phyloP scores from a whole-genome alignment of 139 green algal genomes.

The Edaphochlamys debaryana region DNA sequence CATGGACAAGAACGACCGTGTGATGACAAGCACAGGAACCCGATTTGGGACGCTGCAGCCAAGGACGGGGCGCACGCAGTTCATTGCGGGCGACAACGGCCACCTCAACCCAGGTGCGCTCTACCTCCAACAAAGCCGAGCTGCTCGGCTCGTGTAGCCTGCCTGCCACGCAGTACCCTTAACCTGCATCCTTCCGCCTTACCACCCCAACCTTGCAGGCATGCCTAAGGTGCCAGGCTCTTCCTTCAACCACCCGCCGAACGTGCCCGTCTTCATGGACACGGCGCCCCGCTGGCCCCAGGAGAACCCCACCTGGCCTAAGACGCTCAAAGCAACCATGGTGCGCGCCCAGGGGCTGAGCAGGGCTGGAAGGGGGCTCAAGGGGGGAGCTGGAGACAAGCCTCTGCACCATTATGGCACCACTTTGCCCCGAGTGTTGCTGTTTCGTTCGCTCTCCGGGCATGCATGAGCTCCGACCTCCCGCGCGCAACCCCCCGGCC shows the following conservation, averaged over 20 bases:
- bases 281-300: slow-evolving; percentile 46
- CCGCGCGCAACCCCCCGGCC: no score
- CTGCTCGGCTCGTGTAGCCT: not conserved
- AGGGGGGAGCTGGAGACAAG: no score
- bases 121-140: not conserved
- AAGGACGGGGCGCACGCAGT: slow-evolving; percentile 38
- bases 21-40: slow-evolving; percentile 16
- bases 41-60: slow-evolving; percentile 48
- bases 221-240: no score
- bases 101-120: slow-evolving; percentile 45
- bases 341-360: no score
- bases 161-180: no score
- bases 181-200: no score
- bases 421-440: no score
- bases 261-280: slow-evolving; percentile 16
- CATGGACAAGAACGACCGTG: slow-evolving; percentile 6
- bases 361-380: no score
- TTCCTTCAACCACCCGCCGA: slow-evolving; percentile 29
- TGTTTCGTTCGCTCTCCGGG: no score
- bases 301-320: slow-evolving; percentile 32
- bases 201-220: no score
- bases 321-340: slow-evolving; percentile 17
- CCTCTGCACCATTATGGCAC: no score
- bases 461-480: no score
- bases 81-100: slow-evolving; percentile 59